These are phyloP conservation scores for Tricholoma sp. DNA, from an alignment of 768 basidiomycete species.

Conservation along the genomic window DNA sequence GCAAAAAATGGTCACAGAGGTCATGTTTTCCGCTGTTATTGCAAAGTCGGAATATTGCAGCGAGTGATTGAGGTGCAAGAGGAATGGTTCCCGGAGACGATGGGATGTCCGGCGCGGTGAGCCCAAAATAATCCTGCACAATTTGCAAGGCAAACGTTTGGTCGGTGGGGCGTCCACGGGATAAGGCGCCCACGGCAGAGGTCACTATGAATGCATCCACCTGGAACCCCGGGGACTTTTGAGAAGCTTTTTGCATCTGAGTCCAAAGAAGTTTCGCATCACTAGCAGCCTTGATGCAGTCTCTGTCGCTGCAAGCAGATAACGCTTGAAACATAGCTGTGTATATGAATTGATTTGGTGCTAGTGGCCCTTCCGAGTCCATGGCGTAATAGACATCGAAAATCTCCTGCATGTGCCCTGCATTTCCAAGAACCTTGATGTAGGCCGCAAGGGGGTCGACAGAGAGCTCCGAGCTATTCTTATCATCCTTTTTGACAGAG, in stretches of 20 bases:
- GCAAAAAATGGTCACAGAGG: constrained; percentile 51
- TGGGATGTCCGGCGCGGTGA: constrained; percentile 41
- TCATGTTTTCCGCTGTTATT: constrained; percentile 40
- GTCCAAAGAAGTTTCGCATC: constrained; percentile 73
- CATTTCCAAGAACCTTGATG: constrained; percentile 60
- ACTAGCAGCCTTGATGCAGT: constrained; percentile 40
- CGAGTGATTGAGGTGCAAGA: constrained; percentile 45
- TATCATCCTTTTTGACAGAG: constrained; percentile 43
- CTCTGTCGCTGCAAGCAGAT: constrained; percentile 22
- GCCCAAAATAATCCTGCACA: constrained; percentile 56
- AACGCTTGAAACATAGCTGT: constrained; percentile 61
- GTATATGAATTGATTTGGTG: constrained; percentile 57
- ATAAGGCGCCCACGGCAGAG: constrained; percentile 49
- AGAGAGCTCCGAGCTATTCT: constrained; percentile 42
- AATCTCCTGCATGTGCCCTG: constrained; percentile 56
- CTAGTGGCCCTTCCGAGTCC: constrained; percentile 56
- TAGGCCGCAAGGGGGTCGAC: constrained; percentile 52
- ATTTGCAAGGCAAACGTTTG: constrained; percentile 65
- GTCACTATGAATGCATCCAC: constrained; percentile 53
- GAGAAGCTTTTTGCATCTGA: constrained; percentile 50
- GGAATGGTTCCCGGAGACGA: constrained; percentile 31
- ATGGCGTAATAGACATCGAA: constrained; percentile 74
- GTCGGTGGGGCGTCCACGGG: constrained; percentile 52
- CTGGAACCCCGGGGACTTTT: constrained; percentile 37
- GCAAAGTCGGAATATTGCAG: constrained; percentile 53